phyloP scores from a whole-genome alignment of 164 flowering plant genomes.

The Aristolochia fimbriata region DNA sequence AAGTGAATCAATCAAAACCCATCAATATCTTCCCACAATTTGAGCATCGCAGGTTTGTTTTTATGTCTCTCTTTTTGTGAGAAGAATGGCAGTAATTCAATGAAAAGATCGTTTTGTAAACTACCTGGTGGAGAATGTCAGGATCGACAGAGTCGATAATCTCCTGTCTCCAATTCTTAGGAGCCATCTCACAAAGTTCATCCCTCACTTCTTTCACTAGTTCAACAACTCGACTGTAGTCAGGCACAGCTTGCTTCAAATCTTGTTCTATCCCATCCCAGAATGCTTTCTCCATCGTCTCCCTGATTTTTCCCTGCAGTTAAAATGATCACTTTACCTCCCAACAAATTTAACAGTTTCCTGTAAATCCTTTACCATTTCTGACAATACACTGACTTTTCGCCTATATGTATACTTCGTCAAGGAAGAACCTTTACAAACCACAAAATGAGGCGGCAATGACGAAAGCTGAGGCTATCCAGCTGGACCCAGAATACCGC shows the following conservation, averaged over 20 bases:
- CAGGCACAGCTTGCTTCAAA: conserved; percentile 48
- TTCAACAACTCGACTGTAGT: conserved; percentile 50
- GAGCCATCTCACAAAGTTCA: conserved; percentile 73
- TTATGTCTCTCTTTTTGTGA: not conserved
- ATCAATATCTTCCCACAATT: no score
- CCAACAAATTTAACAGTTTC: no score
- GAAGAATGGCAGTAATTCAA: not conserved
- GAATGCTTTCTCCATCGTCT: conserved; percentile 81
- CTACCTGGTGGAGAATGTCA: conserved; percentile 75
- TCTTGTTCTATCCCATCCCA: conserved; percentile 83
- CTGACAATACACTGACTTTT: no score
- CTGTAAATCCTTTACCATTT: no score
- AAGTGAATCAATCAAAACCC: not conserved
- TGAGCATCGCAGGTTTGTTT: no score
- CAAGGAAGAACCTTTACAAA: no score
- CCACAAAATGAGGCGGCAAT: no score
- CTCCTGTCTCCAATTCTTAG: conserved; percentile 71
- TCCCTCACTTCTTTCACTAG: conserved; percentile 82
- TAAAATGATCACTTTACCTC: not conserved
- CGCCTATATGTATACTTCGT: no score
- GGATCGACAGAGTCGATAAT: conserved; percentile 63
- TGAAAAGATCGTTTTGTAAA: not conserved
- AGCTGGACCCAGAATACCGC: no score
- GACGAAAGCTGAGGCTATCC: no score
- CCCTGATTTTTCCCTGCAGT: conserved; percentile 50